phyloP scores from a whole-genome alignment of 352 stramenopile species.

The Pythium monospermum region DNA sequence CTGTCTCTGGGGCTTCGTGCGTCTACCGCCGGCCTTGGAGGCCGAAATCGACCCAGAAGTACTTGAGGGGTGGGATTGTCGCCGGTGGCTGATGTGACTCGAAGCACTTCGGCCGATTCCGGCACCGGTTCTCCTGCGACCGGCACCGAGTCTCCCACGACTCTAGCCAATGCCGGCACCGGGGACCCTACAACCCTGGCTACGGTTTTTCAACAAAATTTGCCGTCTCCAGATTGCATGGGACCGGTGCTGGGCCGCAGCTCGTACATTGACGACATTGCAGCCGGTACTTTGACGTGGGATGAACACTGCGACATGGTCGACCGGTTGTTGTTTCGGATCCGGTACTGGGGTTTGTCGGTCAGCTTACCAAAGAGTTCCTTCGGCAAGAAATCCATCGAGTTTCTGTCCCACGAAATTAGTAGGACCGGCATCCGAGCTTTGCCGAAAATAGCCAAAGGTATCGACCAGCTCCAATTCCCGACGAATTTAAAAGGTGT shows the following conservation, averaged over 20 bases:
- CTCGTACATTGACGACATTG: constrained; percentile 20
- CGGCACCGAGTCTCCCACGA: too few relatives aligned
- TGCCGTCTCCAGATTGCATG: constrained; percentile 4
- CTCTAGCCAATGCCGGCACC: too few relatives aligned
- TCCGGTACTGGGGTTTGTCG: constrained; percentile 15
- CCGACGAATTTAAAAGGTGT: constrained; percentile 11
- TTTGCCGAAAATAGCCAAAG: constrained; percentile 5
- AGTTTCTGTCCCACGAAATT: constrained; percentile 17
- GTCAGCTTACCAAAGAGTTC: constrained; percentile 15
- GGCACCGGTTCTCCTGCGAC: too few relatives aligned
- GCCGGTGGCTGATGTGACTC: background rate
- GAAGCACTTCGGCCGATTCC: background rate
- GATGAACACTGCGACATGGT: constrained; percentile 1
- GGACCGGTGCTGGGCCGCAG: background rate
- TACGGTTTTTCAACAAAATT: constrained; percentile 11
- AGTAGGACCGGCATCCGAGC: constrained; percentile 1
- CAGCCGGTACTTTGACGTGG: background rate
- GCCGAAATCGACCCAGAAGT: constrained; percentile 14
- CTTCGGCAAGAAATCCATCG: constrained; percentile 13
- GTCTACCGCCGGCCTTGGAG: background rate
- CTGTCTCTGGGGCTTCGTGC: constrained; percentile 8
- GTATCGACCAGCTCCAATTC: background rate
- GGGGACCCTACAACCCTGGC: background rate
- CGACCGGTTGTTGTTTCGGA: constrained; percentile 9
- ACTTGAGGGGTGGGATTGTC: constrained; percentile 4